These are phyloP conservation scores for Cucurbita pepo DNA, from an alignment of 306 rosid species.

Conservation along the genomic window DNA sequence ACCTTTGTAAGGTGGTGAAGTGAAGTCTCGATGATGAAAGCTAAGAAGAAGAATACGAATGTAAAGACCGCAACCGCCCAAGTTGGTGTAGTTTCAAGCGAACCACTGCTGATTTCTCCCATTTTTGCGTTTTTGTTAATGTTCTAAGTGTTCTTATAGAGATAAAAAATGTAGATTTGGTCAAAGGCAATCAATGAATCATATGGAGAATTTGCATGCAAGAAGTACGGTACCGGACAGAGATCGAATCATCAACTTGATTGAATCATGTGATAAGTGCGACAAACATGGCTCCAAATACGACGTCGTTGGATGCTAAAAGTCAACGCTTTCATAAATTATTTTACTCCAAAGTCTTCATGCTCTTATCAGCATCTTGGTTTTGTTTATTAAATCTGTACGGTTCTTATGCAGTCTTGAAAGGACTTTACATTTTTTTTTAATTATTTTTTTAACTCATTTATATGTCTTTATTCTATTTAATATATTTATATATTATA, in stretches of 20 bases:
- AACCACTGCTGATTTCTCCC: conserved; percentile 11
- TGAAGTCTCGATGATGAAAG: conserved; percentile 32
- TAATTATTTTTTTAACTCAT: neutral
- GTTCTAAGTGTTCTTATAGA: conserved; percentile 9
- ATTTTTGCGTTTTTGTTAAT: neutral
- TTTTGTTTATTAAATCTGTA: neutral
- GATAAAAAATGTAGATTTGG: neutral
- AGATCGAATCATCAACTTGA: neutral
- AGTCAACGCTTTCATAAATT: neutral
- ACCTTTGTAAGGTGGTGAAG: conserved; percentile 36
- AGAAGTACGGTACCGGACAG: neutral
- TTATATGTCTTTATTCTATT: neutral
- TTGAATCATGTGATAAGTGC: neutral
- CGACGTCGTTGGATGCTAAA: neutral
- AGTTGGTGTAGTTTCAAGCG: conserved; percentile 48
- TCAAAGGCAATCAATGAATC: neutral
- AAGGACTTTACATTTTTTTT: neutral
- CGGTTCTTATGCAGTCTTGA: neutral
- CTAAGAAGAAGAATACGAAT: conserved; percentile 20
- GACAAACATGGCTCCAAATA: neutral
- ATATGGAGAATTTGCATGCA: neutral
- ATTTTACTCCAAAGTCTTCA: neutral
- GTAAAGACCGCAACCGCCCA: conserved; percentile 44
- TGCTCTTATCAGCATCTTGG: neutral
- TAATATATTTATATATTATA: too few species aligned